A percentile compares a stretch with the other conserved stretches of the same genome.
phyloP scores from a whole-genome alignment of 2,329 filamentous ascomycete genomes.

The Madurella fahalii region DNA sequence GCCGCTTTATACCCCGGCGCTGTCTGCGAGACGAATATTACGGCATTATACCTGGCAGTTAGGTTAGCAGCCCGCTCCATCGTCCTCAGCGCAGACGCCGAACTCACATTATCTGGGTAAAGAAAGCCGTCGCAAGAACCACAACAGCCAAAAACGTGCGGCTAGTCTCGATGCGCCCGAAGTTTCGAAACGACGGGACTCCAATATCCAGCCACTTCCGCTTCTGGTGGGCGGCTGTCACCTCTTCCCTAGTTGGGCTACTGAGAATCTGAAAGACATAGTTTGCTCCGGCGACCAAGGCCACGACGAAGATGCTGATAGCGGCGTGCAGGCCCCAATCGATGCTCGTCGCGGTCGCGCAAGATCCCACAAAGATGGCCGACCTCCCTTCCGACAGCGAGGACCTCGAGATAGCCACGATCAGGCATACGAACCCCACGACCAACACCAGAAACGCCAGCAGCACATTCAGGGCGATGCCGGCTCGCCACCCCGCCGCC shows the following conservation, averaged over 20 bases:
- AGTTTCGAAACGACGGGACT: conserved; percentile 49
- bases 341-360: conserved; percentile 34
- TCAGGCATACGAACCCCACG: conserved; percentile 35
- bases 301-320: conserved; percentile 42
- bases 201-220: conserved; percentile 51
- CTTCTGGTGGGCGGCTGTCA: conserved; percentile 43
- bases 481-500: conserved; percentile 45
- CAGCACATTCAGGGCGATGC: conserved; percentile 42
- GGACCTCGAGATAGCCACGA: conserved; percentile 32
- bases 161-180: conserved; percentile 39
- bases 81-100: not conserved
- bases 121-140: conserved; percentile 40
- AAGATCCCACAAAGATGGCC: conserved; percentile 38
- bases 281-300: conserved; percentile 47
- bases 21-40: conserved; percentile 42
- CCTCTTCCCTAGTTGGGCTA: conserved; percentile 49
- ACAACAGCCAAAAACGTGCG: conserved; percentile 38
- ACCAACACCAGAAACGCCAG: conserved; percentile 38
- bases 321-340: conserved; percentile 41
- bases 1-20: conserved; percentile 32
- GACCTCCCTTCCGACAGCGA: conserved; percentile 34
- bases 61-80: not conserved
- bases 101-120: conserved; percentile 48
- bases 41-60: conserved; percentile 45
- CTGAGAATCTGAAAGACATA: conserved; percentile 52